Evolutionary conservation across 140 eudicot genomes (phyloP).

Genomic region (Senecio squalidus): DNA sequence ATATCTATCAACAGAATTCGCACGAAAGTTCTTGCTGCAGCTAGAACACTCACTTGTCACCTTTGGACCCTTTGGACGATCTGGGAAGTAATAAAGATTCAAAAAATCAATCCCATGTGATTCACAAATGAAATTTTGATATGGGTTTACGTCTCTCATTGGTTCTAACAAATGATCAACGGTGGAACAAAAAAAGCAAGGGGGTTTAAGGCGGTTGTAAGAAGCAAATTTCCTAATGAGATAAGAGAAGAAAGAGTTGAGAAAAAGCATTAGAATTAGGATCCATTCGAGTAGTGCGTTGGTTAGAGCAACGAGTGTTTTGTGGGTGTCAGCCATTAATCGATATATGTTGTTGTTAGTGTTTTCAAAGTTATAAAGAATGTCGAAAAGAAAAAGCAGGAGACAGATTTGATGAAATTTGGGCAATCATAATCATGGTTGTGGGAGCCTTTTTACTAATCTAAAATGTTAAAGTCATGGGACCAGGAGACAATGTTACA

Average conservation of each 20-base stretch:
- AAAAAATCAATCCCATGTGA: conserved; percentile 34
- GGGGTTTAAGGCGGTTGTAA: conserved; percentile 42
- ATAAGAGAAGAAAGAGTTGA: conserved; percentile 43
- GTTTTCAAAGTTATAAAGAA: conserved; percentile 20
- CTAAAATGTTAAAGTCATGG: conserved; percentile 3
- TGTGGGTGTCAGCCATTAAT: conserved; percentile 51
- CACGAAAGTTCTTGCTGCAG: conserved; percentile 13
- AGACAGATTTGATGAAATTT: conserved; percentile 34
- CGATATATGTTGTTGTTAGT: conserved; percentile 18
- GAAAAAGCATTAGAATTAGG: conserved; percentile 46
- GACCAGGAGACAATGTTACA: not conserved
- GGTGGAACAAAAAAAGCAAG: conserved; percentile 47
- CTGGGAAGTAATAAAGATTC: conserved; percentile 13
- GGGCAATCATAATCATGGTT: conserved; percentile 27
- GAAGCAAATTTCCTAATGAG: conserved; percentile 38
- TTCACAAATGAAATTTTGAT: conserved; percentile 36
- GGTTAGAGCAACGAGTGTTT: conserved; percentile 25
- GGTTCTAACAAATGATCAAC: conserved; percentile 41
- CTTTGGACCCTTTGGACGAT: conserved; percentile 20
- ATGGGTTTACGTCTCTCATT: conserved; percentile 14
- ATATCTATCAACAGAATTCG: not conserved
- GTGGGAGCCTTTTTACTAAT: conserved; percentile 22
- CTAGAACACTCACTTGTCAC: conserved; percentile 20
- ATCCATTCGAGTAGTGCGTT: conserved; percentile 49
- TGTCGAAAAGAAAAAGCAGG: conserved; percentile 16